These are phyloP conservation scores for Rhinocladiella similis DNA, from an alignment of 2,329 filamentous ascomycete genomes.

Conservation along the genomic window DNA sequence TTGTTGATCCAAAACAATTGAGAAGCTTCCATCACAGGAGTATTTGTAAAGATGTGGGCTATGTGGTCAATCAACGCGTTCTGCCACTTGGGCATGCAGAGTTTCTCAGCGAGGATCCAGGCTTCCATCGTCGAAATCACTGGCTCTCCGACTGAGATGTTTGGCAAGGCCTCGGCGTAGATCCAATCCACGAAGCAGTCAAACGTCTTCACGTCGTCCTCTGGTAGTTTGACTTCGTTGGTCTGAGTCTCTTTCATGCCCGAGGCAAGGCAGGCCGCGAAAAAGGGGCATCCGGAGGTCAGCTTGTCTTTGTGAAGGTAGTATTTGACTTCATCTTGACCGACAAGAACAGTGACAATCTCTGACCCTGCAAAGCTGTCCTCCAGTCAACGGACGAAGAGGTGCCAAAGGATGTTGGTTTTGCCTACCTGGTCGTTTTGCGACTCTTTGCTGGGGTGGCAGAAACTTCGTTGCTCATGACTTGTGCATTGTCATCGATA, in stretches of 20 bases:
- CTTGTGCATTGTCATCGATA: too few species aligned
- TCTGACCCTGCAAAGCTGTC: conserved; percentile 1
- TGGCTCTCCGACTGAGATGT: too few species aligned
- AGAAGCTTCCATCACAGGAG: background rate
- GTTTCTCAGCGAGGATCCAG: conserved; percentile 18
- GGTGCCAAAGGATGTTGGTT: too few species aligned
- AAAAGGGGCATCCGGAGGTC: conserved; percentile 8
- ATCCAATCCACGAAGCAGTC: conserved; percentile 13
- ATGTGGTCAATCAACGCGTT: conserved; percentile 11
- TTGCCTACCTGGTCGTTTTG: too few species aligned
- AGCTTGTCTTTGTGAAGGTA: conserved; percentile 10
- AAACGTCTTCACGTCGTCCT: conserved; percentile 11
- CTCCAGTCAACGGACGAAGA: too few species aligned
- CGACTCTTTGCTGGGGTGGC: too few species aligned
- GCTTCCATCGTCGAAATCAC: background rate
- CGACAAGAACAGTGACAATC: conserved; percentile 17
- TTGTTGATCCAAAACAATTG: background rate
- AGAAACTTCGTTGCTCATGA: too few species aligned
- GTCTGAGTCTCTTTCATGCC: conserved; percentile 11
- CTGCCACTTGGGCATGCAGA: conserved; percentile 8
- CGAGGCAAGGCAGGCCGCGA: conserved; percentile 9
- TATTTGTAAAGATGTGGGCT: background rate
- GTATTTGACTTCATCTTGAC: conserved; percentile 6
- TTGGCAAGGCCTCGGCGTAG: background rate
- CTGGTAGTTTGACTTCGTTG: conserved; percentile 8